These are phyloP conservation scores for Ceratobasidium sp. DNA, from an alignment of 1,284 basidiomycete genomes.

Conservation along the genomic window DNA sequence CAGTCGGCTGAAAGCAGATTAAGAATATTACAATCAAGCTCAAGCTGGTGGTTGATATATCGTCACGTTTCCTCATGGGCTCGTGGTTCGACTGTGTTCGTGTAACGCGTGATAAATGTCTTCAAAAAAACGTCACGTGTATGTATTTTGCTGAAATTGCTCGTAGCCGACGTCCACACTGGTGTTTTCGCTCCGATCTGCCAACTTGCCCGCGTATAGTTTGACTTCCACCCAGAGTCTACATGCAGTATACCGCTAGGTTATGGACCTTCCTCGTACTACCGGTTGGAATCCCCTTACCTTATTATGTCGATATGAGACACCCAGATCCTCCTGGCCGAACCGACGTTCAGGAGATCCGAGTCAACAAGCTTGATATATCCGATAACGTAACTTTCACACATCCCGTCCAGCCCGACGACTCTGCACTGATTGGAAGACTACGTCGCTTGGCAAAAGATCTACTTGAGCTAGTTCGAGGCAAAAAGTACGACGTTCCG, in stretches of 20 bases:
- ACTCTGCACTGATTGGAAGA: conserved; percentile 66
- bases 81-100: too few species aligned
- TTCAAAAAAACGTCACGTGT: too few species aligned
- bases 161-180: too few species aligned
- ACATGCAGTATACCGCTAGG: neutral
- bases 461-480: conserved; percentile 72
- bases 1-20: too few species aligned
- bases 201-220: neutral
- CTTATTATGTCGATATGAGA: neutral
- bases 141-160: too few species aligned
- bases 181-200: too few species aligned
- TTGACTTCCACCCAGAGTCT: neutral
- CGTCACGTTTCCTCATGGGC: too few species aligned
- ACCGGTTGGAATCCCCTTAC: neutral
- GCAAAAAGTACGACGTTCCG: conserved; percentile 70
- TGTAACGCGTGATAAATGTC: too few species aligned
- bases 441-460: conserved; percentile 68
- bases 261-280: neutral
- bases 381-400: neutral
- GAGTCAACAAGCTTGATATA: conserved; percentile 11
- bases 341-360: conserved; percentile 27
- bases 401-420: conserved; percentile 22
- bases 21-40: too few species aligned
- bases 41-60: too few species aligned
- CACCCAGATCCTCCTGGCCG: neutral